A percentile compares a stretch with the other conserved stretches of the same genome.
Evolutionary conservation across 1,139 yeast species (phyloP).

Genomic region (Sugiyamaella neomexicana): DNA sequence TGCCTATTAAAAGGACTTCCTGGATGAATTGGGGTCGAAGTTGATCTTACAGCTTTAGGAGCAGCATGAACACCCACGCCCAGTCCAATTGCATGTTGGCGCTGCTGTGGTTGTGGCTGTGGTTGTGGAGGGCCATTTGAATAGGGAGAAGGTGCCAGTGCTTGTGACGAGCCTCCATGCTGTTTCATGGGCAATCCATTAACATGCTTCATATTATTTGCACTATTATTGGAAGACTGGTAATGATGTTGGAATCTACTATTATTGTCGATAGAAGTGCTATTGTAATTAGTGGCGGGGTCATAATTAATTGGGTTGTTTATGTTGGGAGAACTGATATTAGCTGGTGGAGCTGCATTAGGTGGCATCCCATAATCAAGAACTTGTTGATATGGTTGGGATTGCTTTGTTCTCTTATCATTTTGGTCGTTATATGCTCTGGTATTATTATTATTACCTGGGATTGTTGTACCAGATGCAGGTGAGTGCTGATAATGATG

Average conservation of each 20-base stretch:
- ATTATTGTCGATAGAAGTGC: not conserved
- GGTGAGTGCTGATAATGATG: constrained; percentile 12
- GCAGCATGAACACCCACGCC: constrained; percentile 19
- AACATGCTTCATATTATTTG: constrained; percentile 1
- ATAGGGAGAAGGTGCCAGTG: constrained; percentile 7
- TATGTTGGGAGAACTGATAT: not conserved
- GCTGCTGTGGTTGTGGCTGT: constrained; percentile 14
- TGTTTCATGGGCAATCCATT: not conserved
- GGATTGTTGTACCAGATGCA: not conserved
- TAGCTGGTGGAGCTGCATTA: not conserved
- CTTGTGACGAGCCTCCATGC: constrained; percentile 2
- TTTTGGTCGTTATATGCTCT: not conserved
- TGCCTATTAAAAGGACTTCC: constrained; percentile 16
- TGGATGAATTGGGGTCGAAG: constrained; percentile 14
- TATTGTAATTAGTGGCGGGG: constrained; percentile 2
- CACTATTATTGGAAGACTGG: not conserved
- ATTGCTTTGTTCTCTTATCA: constrained; percentile 3
- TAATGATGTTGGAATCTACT: not conserved
- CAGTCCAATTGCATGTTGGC: constrained; percentile 15
- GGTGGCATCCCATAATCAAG: constrained; percentile 11
- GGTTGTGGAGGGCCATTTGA: constrained; percentile 20
- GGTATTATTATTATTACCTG: not conserved
- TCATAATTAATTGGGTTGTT: constrained; percentile 3
- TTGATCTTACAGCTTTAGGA: constrained; percentile 20
- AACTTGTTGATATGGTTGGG: constrained; percentile 7